A percentile compares a stretch with the other conserved stretches of the same genome.
phyloP scores from a whole-genome alignment of 192 early-diverging fungal genomes.

The Globomyces pollinis-pini region DNA sequence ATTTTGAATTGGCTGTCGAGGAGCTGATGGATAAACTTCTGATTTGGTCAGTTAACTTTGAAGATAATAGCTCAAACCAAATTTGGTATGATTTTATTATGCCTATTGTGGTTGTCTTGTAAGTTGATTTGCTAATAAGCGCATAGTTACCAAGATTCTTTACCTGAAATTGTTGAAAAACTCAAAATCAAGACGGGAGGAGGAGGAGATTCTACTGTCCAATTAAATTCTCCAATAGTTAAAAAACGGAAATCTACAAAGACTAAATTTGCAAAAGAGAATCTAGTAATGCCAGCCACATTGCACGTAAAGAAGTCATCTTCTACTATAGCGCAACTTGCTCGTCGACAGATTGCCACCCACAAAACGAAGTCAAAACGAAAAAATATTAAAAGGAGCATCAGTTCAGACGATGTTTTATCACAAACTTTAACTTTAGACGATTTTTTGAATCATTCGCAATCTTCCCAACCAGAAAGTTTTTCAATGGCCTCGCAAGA shows the following conservation, averaged over 20 bases:
- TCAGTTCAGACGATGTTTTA: no score
- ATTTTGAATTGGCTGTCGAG: background rate
- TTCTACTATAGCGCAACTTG: no score
- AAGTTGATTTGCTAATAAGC: background rate
- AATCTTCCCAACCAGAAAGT: no score
- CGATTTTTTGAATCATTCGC: no score
- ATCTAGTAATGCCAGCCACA: no score
- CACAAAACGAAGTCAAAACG: no score
- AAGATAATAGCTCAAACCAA: background rate
- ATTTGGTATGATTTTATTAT: constrained; percentile 7
- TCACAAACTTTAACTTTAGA: no score
- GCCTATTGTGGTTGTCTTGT: background rate
- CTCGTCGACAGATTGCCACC: no score
- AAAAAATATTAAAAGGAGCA: no score
- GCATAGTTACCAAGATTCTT: background rate
- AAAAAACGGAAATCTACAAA: background rate
- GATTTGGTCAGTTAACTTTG: background rate
- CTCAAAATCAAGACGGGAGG: constrained; percentile 3
- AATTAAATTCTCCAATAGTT: background rate
- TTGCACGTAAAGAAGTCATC: no score
- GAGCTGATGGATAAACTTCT: constrained; percentile 1
- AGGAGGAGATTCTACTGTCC: background rate
- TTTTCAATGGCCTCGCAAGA: no score
- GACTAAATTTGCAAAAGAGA: no score
- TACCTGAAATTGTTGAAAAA: background rate